Percentiles rank a stretch among this genome's conserved stretches.
Evolutionary conservation across 441 rosid genomes (phyloP).

Genomic region (Gossypium trilobum): DNA sequence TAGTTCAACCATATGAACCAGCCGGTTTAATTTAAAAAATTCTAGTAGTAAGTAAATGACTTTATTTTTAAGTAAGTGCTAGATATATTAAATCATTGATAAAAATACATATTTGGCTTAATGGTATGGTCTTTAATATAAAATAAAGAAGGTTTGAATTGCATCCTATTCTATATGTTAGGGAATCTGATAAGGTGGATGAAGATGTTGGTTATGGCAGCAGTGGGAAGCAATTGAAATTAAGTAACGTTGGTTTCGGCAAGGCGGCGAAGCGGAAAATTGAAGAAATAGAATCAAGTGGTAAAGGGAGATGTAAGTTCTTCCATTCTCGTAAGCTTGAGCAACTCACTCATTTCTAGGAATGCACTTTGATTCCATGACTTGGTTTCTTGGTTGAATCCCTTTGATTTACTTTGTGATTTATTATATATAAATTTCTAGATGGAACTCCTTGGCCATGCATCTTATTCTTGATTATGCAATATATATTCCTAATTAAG

Average conservation of each 20-base stretch:
- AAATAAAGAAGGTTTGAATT: background rate
- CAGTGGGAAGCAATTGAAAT: constrained; percentile 53
- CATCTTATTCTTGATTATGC: background rate
- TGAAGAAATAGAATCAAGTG: constrained; percentile 72
- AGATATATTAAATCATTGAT: background rate
- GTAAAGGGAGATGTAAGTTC: constrained; percentile 78
- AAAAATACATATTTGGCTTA: background rate
- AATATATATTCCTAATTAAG: background rate
- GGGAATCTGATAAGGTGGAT: constrained; percentile 62
- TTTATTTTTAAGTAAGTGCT: too few species aligned
- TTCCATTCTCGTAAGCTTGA: constrained; percentile 71
- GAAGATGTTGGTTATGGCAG: constrained; percentile 40
- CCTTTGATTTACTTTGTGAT: background rate
- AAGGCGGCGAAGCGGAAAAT: constrained; percentile 35
- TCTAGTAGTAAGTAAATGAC: too few species aligned
- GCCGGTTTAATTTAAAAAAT: background rate
- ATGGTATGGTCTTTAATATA: background rate
- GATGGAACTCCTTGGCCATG: background rate
- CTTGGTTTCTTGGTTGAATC: background rate
- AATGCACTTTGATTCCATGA: background rate
- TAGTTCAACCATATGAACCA: background rate
- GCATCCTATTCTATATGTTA: constrained; percentile 1
- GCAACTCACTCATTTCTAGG: constrained; percentile 53
- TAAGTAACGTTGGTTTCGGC: constrained; percentile 56
- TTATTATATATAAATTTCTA: background rate